Base-by-base conservation (phyloP, 1,284 basidiomycete genomes). In the Malassezia equina region DNA sequence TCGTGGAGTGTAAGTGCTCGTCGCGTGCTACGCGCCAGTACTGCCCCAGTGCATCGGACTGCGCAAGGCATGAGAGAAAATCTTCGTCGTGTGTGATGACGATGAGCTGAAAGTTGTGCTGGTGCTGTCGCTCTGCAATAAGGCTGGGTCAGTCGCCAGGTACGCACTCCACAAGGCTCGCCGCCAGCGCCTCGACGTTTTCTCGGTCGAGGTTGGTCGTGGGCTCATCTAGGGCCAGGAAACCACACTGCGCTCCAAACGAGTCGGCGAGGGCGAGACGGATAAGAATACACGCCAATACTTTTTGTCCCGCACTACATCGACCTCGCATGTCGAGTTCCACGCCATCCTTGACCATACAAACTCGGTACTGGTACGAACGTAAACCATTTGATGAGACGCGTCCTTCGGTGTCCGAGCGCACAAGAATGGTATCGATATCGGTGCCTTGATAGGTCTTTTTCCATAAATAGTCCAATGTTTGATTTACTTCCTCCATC, bases 261-360 rank as follows among this genome's bases (percentile, higher is more conserved):
- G 89, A 93, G 75, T 98, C 94, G 8, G 93, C 93, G 23, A 98
- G 80, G 0, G 93, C 94, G n/a, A 98, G 82, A 1, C 94, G 83
- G 67, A 99, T 98, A 73, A 98, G 90, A 75, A 98, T 96, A n/a
- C 89, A 94, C 25, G 94, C 94, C 55, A 98, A 78, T 80, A 96
- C 95, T 78, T 98, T 99, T 76, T 99, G 94, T 0, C 94, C 94
- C 0, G 94, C 94, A 19, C 88, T 91, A 76, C 94, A 99, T 58
- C 94, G 84, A 25, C 94, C 94, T 57, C 93, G 85, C 93, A 99
- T 99, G 75, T 99, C 93, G 84, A 99, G 91, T 77, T 98, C 93
- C 2, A 95, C 90, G 68, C 90, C 86, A 73, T 96, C 91, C 78
- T 96, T 98, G 58, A 86, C 87, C 93, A 98, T 98, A 78, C 82